Conservation (phyloP, 169 alveolate species). For the Haemoproteus tartakovskyi region DNA sequence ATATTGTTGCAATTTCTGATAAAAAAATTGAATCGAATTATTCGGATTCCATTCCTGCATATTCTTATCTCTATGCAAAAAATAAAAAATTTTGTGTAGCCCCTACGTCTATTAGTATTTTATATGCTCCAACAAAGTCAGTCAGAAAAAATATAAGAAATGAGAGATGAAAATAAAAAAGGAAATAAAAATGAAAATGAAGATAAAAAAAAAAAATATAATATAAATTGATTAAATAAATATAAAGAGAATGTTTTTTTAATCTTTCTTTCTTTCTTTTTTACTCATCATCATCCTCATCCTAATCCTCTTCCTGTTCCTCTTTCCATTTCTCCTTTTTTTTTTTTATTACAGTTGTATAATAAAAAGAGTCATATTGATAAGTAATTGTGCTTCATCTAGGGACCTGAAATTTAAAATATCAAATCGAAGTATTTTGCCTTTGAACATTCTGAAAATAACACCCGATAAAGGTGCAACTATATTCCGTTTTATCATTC, state of each 20-base stretch:
- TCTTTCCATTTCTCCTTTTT: constrained; percentile 3
- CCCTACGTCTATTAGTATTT: constrained; percentile 51
- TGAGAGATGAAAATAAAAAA: no score
- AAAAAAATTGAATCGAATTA: constrained; percentile 45
- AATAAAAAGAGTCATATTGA: constrained; percentile 50
- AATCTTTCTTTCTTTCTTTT: no score
- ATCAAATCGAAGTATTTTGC: constrained; percentile 28
- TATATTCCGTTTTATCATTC: no score
- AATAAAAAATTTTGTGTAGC: constrained; percentile 44
- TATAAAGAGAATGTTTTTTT: no score
- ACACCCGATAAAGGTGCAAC: constrained; percentile 39
- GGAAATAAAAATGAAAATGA: not conserved
- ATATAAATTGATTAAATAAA: not conserved
- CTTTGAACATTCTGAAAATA: constrained; percentile 33
- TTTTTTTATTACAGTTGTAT: constrained; percentile 13
- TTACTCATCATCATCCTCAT: no score
- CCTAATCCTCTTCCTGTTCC: no score
- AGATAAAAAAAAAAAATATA: not conserved
- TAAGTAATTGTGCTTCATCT: constrained; percentile 38
- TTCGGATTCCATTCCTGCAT: constrained; percentile 51
- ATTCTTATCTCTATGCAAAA: constrained; percentile 42
- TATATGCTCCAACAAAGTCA: constrained; percentile 61
- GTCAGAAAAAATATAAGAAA: not conserved
- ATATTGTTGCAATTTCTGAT: constrained; percentile 5
- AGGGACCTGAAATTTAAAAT: constrained; percentile 47